Evolutionary conservation across 2,329 filamentous ascomycete genomes (phyloP).

Genomic region (Ascochyta pisi): DNA sequence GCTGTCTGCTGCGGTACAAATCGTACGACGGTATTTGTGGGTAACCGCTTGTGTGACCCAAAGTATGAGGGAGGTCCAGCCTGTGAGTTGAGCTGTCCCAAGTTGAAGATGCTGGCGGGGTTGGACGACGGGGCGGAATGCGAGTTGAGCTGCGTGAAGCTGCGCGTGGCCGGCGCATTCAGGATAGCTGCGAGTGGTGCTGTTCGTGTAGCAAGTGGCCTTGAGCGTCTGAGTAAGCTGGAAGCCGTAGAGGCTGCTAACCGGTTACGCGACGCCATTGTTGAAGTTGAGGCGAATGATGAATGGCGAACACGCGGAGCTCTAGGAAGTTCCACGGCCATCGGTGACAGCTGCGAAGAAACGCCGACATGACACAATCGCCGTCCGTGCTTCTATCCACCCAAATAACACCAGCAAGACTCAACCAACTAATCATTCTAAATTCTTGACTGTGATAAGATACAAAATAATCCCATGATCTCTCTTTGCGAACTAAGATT

Average conservation of each 20-base stretch:
- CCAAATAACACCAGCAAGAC: too few species aligned
- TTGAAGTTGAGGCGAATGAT: conserved; percentile 25
- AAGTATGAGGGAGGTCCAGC: conserved; percentile 76
- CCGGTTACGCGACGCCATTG: conserved; percentile 46
- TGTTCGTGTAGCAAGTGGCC: conserved; percentile 25
- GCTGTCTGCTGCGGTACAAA: conserved; percentile 99
- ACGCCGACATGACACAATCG: conserved; percentile 32
- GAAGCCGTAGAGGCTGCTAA: conserved; percentile 42
- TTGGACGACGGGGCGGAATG: conserved; percentile 32
- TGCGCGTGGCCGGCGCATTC: conserved; percentile 28
- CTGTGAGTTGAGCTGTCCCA: conserved; percentile 34
- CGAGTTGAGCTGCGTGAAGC: conserved; percentile 42
- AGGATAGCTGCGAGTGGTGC: conserved; percentile 30
- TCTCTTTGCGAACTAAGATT: too few species aligned
- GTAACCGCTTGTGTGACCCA: conserved; percentile 68
- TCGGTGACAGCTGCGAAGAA: conserved; percentile 24
- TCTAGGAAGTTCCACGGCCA: conserved; percentile 23
- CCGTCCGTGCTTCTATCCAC: too few species aligned
- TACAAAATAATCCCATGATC: too few species aligned
- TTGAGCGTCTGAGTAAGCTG: conserved; percentile 33
- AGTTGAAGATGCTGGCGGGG: conserved; percentile 39
- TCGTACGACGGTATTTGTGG: conserved; percentile 91
- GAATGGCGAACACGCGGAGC: conserved; percentile 32
- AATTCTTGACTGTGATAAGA: too few species aligned
- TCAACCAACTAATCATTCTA: too few species aligned